Base-by-base conservation (phyloP, 495 filamentous ascomycete species). In the Copromyces sp. region DNA sequence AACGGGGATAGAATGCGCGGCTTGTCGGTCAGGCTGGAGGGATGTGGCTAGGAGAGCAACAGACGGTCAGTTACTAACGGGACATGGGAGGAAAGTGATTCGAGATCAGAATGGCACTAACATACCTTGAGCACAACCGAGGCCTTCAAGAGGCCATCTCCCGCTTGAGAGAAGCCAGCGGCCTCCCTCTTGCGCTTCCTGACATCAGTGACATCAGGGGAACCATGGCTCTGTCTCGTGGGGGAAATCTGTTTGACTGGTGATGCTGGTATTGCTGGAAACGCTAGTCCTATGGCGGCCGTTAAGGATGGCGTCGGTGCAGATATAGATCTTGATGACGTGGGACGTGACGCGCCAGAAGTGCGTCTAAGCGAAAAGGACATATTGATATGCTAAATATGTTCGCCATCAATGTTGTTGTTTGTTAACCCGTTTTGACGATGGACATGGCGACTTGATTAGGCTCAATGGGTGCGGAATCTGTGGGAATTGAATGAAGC, bases 1-100 rank as follows among this genome's bases (percentile, higher is more conserved):
- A 92, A 80, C 7, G 90, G 90, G 53, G 88, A 82, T 39, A 92
- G 82, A 53, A 85, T 84, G 61, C 88, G 85, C 14, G 89, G 87
- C 73, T 88, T 87, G n/a, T 86, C 79, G 8, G 84, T 84, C 65
- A 87, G 76, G 41, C 84, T 87, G 20, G 86, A 83, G 35, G 88
- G 86, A 73, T 90, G 86, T 53, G 89, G 85, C 90, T 91, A 41
- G 8, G 53, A 38, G 45, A 24, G 68, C 29, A 69, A 69, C 11
- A 29, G 39, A 70, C 29, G 42, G 71, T 82, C 71, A 80, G 78
- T 39, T 29, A 72, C 17, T 20, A 14, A 45, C 9, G n/a, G 45
- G 45, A 5, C 45, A 53, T 24, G 7, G 40, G 7, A 3, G 70
- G 8, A 4, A n/a, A 12, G 32, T 8, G 35, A 41, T 38, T 37